Evolutionary conservation across 2,329 filamentous ascomycete species (phyloP).

Genomic region (Trichoderma hamatum): DNA sequence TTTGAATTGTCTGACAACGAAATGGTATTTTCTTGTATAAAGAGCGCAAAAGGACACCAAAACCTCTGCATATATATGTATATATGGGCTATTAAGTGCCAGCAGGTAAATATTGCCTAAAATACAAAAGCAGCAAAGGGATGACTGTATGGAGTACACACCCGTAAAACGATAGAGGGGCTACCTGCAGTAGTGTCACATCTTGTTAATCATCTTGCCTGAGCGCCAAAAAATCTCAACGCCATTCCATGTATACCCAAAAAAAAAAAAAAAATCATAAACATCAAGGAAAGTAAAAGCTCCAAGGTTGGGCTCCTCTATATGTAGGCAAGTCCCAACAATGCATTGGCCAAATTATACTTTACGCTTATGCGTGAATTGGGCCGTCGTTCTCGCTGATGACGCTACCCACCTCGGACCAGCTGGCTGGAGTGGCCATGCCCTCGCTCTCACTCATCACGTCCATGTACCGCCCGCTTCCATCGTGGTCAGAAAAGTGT

Average conservation of each 20-base stretch:
- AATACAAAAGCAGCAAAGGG: not conserved
- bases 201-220: not conserved
- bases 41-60: slow-evolving; percentile 3
- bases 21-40: not conserved
- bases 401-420: slow-evolving; percentile 67
- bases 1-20: not conserved
- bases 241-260: slow-evolving; percentile 22
- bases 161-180: slow-evolving; percentile 22
- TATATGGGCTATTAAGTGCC: slow-evolving; percentile 3
- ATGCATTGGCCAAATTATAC: slow-evolving; percentile 1
- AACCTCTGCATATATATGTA: not conserved
- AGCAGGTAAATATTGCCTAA: not conserved
- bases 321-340: not conserved
- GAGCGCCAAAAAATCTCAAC: slow-evolving; percentile 24
- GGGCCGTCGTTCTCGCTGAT: slow-evolving; percentile 58
- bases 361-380: slow-evolving; percentile 22
- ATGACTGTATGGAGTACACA: not conserved
- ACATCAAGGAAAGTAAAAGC: not conserved
- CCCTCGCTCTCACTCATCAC: slow-evolving; percentile 63
- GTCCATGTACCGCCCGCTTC: slow-evolving; percentile 51
- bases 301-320: not conserved
- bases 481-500: slow-evolving; percentile 43
- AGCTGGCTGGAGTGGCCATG: slow-evolving; percentile 62
- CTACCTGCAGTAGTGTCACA: slow-evolving; percentile 10
- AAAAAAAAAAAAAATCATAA: not conserved